Evolutionary conservation across 495 filamentous ascomycete genomes (phyloP).

Genomic region (Cenococcum geophilum): DNA sequence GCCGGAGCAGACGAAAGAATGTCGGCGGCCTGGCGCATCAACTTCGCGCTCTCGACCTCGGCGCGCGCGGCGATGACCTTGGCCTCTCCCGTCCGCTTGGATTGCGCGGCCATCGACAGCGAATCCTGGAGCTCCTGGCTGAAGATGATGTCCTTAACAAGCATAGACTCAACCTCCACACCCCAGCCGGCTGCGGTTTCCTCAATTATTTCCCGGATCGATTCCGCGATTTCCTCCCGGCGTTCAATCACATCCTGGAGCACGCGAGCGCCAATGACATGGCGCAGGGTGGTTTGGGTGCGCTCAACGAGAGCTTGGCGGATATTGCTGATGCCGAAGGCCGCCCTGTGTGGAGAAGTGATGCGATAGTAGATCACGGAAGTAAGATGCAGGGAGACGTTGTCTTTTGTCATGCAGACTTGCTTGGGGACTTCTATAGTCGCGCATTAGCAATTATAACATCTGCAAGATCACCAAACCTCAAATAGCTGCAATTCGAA

Average conservation of each 20-base stretch:
- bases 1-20: conserved; percentile 88
- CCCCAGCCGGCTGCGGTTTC: conserved; percentile 93
- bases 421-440: conserved; percentile 80
- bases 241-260: conserved; percentile 99
- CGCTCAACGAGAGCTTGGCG: conserved; percentile 92
- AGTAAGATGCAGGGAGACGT: conserved; percentile 86
- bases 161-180: conserved; percentile 93
- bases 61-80: conserved; percentile 97
- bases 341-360: conserved; percentile 88
- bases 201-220: conserved; percentile 95
- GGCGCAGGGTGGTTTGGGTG: conserved; percentile 94
- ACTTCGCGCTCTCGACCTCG: conserved; percentile 92
- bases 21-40: conserved; percentile 97
- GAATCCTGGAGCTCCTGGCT: conserved; percentile 91
- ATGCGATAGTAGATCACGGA: conserved; percentile 99
- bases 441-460: conserved; percentile 15
- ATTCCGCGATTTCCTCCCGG: conserved; percentile 90
- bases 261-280: conserved; percentile 93
- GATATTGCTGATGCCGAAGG: conserved; percentile 94
- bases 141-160: conserved; percentile 99
- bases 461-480: background rate
- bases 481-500: no score
- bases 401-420: conserved; percentile 99
- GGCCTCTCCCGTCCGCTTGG: conserved; percentile 94
- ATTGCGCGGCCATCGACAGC: conserved; percentile 99